Evolutionary conservation across 192 early-diverging fungal genomes (phyloP).

Genomic region (Coemansia biformis): DNA sequence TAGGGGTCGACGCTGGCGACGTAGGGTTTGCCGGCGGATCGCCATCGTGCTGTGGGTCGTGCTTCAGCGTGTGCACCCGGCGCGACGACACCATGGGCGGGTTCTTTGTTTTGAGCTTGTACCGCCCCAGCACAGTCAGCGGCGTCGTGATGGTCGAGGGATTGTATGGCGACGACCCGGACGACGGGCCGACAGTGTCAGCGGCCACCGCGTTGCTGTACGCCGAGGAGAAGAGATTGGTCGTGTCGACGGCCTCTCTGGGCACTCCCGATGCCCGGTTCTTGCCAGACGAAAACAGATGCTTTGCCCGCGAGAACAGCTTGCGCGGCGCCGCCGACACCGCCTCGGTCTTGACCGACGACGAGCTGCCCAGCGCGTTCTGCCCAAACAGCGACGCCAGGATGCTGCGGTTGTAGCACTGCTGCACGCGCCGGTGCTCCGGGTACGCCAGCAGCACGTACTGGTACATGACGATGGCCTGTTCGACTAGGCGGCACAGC

Average conservation of each 20-base stretch:
- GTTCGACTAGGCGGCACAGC: slow-evolving; percentile 45
- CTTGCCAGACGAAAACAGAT: slow-evolving; percentile 41
- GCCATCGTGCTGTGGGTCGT: not conserved
- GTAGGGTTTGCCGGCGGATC: slow-evolving; percentile 12
- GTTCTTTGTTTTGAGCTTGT: slow-evolving; percentile 46
- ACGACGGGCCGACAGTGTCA: slow-evolving; percentile 31
- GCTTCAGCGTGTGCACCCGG: slow-evolving; percentile 20
- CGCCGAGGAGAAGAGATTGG: slow-evolving; percentile 35
- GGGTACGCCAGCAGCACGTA: slow-evolving; percentile 46
- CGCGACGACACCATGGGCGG: slow-evolving; percentile 36
- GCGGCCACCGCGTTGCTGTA: slow-evolving; percentile 34
- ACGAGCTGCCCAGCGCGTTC: slow-evolving; percentile 45
- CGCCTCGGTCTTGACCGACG: slow-evolving; percentile 32
- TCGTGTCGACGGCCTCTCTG: slow-evolving; percentile 11
- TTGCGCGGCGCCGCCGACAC: slow-evolving; percentile 44
- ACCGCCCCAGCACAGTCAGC: slow-evolving; percentile 39
- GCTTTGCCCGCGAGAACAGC: slow-evolving; percentile 46
- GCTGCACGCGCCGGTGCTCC: slow-evolving; percentile 47
- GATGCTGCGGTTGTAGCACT: slow-evolving; percentile 52
- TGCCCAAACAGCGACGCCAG: slow-evolving; percentile 47
- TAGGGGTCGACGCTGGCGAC: slow-evolving; percentile 23
- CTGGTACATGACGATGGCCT: slow-evolving; percentile 44
- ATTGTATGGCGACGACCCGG: slow-evolving; percentile 24
- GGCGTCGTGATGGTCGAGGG: slow-evolving; percentile 46
- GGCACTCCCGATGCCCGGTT: slow-evolving; percentile 7